These are phyloP conservation scores for Pichia gijzeniarum DNA, from an alignment of 805 yeast species.

Conservation along the genomic window DNA sequence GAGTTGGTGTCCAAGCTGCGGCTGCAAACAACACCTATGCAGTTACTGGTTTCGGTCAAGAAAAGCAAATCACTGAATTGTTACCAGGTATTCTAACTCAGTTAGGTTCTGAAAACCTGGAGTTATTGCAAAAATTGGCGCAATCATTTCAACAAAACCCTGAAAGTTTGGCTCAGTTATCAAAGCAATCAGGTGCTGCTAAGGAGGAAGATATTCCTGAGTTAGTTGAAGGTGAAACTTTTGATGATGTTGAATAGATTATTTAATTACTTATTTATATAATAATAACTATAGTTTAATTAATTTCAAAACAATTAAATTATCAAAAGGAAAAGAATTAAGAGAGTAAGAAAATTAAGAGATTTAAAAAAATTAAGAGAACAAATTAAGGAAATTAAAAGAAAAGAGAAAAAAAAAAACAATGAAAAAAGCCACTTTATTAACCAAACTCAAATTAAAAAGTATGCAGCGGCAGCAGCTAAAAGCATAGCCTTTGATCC, in stretches of 20 bases:
- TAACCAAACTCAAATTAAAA: background rate
- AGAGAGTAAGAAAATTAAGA: too few species aligned
- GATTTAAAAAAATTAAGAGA: too few species aligned
- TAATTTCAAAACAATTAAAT: too few species aligned
- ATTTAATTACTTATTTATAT: background rate
- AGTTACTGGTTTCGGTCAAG: constrained; percentile 91
- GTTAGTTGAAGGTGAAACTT: constrained; percentile 84
- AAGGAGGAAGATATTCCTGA: constrained; percentile 66
- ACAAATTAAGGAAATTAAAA: too few species aligned
- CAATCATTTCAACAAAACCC: constrained; percentile 66
- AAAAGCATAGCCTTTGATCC: constrained; percentile 1
- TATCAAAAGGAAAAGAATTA: background rate
- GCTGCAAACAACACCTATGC: constrained; percentile 87
- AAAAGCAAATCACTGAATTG: constrained; percentile 85
- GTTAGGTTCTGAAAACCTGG: constrained; percentile 92
- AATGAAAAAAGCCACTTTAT: background rate
- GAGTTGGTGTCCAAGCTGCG: constrained; percentile 94
- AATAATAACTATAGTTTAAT: background rate
- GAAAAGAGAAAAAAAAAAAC: too few species aligned
- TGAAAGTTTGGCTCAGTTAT: constrained; percentile 31
- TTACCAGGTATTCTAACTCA: constrained; percentile 93
- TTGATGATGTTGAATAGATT: constrained; percentile 42
- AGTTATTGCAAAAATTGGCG: constrained; percentile 82
- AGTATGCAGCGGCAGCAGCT: constrained; percentile 4
- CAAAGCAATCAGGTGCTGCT: constrained; percentile 31